Conservation (phyloP, 257 asterid species). For the Solanum lycopersicoides region DNA sequence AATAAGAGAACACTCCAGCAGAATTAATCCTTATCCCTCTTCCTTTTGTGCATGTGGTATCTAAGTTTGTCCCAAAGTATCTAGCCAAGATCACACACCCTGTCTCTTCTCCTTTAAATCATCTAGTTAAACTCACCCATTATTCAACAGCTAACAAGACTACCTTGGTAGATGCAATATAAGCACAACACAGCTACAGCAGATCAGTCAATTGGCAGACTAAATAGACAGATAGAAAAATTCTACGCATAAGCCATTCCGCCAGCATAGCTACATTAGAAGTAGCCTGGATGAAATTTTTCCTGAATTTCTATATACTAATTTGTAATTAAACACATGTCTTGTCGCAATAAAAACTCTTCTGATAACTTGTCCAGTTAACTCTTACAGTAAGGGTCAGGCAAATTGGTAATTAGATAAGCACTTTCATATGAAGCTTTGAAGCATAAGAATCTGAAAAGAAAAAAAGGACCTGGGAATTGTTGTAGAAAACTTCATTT, state of each 20-base stretch:
- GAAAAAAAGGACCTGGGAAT: conserved; percentile 53
- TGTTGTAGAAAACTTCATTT: conserved; percentile 84
- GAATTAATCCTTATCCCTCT: neutral
- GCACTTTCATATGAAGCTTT: neutral
- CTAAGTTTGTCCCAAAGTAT: neutral
- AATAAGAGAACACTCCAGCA: neutral
- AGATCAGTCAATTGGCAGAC: neutral
- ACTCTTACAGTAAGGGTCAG: neutral
- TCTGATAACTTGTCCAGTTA: neutral
- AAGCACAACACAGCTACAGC: neutral
- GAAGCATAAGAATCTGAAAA: neutral
- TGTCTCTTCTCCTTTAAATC: neutral
- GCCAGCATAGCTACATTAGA: neutral
- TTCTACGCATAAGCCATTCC: neutral
- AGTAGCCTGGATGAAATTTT: neutral
- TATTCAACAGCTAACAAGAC: neutral
- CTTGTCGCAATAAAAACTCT: neutral
- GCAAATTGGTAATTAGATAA: neutral
- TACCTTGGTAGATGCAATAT: neutral
- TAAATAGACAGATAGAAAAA: neutral
- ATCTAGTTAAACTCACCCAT: neutral
- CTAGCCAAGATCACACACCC: neutral
- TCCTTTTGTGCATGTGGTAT: neutral
- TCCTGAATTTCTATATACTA: neutral
- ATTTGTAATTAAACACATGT: neutral